Evolutionary conservation across 106 monocot genomes (phyloP).

Genomic region (Dioscorea alata): DNA sequence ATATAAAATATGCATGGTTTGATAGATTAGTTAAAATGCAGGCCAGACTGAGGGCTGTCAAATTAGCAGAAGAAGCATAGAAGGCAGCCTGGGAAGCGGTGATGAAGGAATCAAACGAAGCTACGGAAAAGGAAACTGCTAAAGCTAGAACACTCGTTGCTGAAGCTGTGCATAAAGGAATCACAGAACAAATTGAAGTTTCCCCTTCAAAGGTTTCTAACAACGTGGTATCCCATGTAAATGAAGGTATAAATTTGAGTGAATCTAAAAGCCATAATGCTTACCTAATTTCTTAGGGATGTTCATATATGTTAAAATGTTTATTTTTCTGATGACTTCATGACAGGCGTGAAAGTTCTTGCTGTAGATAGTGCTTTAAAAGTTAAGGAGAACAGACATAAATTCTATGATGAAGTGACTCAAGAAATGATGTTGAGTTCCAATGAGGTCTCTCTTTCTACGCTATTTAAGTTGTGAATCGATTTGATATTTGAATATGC

Average conservation of each 20-base stretch:
- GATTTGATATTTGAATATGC: too few species aligned
- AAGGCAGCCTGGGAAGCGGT: slow-evolving; percentile 47
- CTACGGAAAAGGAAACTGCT: slow-evolving; percentile 43
- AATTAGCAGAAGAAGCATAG: slow-evolving; percentile 41
- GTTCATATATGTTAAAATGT: too few species aligned
- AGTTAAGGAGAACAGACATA: slow-evolving; percentile 38
- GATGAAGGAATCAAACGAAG: slow-evolving; percentile 33
- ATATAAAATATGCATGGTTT: too few species aligned
- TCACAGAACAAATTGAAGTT: not conserved
- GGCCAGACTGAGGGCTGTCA: slow-evolving; percentile 51
- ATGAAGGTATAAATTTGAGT: too few species aligned
- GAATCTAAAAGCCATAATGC: too few species aligned
- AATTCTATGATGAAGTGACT: slow-evolving; percentile 38
- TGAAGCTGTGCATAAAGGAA: slow-evolving; percentile 12
- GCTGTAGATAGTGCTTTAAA: slow-evolving; percentile 65
- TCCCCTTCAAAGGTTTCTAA: too few species aligned
- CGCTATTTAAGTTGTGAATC: too few species aligned
- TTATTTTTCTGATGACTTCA: not conserved
- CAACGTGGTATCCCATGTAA: too few species aligned
- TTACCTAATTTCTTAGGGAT: too few species aligned
- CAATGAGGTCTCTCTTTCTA: slow-evolving; percentile 36
- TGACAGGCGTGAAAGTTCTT: slow-evolving; percentile 42
- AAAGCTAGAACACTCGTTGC: slow-evolving; percentile 20
- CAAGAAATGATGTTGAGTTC: slow-evolving; percentile 10
- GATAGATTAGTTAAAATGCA: slow-evolving; percentile 6